Conservation (phyloP, 257 asterid species). For the Mitragyna speciosa region DNA sequence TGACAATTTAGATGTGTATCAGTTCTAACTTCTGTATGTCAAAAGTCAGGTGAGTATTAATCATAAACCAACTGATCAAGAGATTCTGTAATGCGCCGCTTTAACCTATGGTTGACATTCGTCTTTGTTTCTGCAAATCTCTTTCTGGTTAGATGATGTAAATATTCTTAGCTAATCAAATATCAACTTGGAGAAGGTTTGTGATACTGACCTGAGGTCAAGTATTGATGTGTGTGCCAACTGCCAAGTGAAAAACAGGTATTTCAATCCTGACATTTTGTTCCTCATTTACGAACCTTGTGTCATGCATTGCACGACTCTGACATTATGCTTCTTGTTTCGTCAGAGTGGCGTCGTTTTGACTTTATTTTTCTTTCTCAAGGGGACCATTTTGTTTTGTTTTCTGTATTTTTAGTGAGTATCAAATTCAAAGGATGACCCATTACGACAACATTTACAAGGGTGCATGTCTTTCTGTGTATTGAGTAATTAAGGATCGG, state of each 20-base stretch:
- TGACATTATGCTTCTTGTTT: background rate
- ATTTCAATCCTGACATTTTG: conserved; percentile 10
- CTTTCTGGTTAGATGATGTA: background rate
- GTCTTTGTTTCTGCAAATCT: background rate
- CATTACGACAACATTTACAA: background rate
- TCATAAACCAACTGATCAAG: background rate
- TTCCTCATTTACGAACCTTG: conserved; percentile 12
- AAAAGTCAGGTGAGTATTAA: background rate
- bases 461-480: background rate
- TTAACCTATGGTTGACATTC: background rate
- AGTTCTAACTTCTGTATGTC: background rate
- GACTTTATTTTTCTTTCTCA: background rate
- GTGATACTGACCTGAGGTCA: background rate
- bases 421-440: background rate
- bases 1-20: background rate
- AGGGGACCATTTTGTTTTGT: background rate
- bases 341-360: background rate
- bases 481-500: background rate
- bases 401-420: background rate
- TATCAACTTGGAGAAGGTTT: background rate
- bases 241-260: conserved; percentile 8
- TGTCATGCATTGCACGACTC: background rate
- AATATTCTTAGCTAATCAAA: background rate
- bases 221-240: conserved; percentile 10
- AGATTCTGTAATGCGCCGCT: background rate